phyloP scores from a whole-genome alignment of 2,329 filamentous ascomycete species.

The Diaporthe sp. region DNA sequence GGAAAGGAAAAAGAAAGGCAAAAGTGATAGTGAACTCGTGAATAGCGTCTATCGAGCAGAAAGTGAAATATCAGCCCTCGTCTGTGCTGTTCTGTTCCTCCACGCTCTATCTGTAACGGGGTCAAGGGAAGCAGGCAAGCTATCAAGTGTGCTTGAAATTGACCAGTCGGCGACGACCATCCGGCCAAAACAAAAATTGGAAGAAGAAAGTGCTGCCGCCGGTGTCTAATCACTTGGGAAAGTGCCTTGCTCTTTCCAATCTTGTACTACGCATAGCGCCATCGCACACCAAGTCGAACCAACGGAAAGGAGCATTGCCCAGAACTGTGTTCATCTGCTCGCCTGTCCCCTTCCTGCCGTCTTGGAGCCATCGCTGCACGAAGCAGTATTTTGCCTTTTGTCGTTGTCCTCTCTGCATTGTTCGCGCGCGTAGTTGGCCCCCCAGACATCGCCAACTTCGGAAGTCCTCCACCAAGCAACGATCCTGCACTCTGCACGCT shows the following conservation, averaged over 20 bases:
- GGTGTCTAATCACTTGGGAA: constrained; percentile 14
- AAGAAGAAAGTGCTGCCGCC: constrained; percentile 6
- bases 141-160: not conserved
- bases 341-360: not conserved
- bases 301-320: not conserved
- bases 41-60: not conserved
- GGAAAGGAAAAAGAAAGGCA: not conserved
- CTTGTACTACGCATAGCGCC: not conserved
- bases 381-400: not conserved
- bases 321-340: not conserved
- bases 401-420: not conserved
- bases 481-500: constrained; percentile 13
- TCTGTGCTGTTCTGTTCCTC: not conserved
- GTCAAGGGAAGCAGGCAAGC: not conserved
- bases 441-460: constrained; percentile 2
- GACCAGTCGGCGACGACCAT: constrained; percentile 12
- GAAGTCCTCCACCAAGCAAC: constrained; percentile 12
- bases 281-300: not conserved
- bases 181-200: not conserved
- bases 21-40: not conserved
- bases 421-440: not conserved
- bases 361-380: not conserved
- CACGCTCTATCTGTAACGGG: not conserved
- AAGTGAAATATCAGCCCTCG: constrained; percentile 16
- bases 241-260: not conserved